These are phyloP conservation scores for Periglandula ipomoeae DNA, from an alignment of 2,329 filamentous ascomycete species.

Conservation along the genomic window DNA sequence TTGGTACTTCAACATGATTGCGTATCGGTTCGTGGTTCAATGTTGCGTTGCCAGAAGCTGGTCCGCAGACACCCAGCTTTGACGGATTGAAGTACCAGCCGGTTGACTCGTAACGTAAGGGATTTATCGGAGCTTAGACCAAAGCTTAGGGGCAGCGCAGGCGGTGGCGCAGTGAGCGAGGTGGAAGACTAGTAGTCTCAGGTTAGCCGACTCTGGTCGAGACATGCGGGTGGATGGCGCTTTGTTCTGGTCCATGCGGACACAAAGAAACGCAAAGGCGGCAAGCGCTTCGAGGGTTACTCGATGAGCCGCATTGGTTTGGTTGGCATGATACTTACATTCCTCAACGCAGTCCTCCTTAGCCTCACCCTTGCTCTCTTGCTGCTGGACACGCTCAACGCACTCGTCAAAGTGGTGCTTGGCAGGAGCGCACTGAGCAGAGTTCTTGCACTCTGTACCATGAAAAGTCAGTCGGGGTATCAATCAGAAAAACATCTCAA, in stretches of 20 bases:
- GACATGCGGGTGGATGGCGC: not conserved
- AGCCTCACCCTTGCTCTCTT: constrained; percentile 59
- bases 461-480: constrained; percentile 15
- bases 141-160: constrained; percentile 95
- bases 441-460: constrained; percentile 74
- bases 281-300: too few relatives aligned
- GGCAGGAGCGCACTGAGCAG: constrained; percentile 70
- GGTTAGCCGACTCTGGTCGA: not conserved
- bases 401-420: constrained; percentile 99
- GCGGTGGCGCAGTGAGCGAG: constrained; percentile 88
- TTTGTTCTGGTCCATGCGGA: not conserved
- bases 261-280: constrained; percentile 7
- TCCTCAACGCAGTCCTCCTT: constrained; percentile 98
- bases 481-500: not conserved
- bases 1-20: constrained; percentile 8
- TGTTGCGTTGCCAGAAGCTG: too few relatives aligned
- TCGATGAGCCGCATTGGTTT: not conserved
- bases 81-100: not conserved
- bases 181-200: constrained; percentile 70
- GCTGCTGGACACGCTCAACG: constrained; percentile 71
- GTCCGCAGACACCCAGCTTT: not conserved
- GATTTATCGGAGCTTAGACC: constrained; percentile 79
- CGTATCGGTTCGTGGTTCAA: not conserved
- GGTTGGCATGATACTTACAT: constrained; percentile 57
- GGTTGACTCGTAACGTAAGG: not conserved